A percentile compares a stretch with the other conserved stretches of the same genome.
Conservation (phyloP, 1,139 yeast species). For the Pichia kudriavzevii region DNA sequence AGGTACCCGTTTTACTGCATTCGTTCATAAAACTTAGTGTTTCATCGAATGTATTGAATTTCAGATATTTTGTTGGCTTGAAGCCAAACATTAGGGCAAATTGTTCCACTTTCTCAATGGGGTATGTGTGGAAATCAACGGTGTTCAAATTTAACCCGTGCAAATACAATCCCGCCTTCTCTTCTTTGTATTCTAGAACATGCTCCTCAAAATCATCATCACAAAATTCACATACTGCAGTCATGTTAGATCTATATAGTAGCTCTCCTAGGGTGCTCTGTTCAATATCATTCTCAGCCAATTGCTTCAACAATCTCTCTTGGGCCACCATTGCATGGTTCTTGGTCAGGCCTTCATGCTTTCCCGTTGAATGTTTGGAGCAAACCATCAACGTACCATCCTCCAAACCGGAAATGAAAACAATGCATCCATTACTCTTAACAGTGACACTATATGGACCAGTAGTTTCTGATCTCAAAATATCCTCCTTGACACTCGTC, state of each 20-base stretch:
- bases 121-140: slow-evolving; percentile 54
- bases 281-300: slow-evolving; percentile 34
- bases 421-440: slow-evolving; percentile 92
- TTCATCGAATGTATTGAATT: slow-evolving; percentile 32
- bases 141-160: slow-evolving; percentile 81
- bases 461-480: slow-evolving; percentile 38
- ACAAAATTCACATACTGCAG: slow-evolving; percentile 90
- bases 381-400: slow-evolving; percentile 76
- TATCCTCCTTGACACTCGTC: slow-evolving; percentile 41
- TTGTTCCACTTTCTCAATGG: slow-evolving; percentile 48
- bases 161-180: slow-evolving; percentile 72
- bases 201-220: slow-evolving; percentile 95
- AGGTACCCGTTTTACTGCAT: slow-evolving; percentile 63
- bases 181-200: slow-evolving; percentile 63
- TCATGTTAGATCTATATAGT: slow-evolving; percentile 46
- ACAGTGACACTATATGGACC: slow-evolving; percentile 81
- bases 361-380: slow-evolving; percentile 84
- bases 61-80: slow-evolving; percentile 42
- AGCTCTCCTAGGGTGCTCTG: slow-evolving; percentile 46
- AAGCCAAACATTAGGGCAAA: slow-evolving; percentile 76
- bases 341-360: slow-evolving; percentile 40
- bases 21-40: slow-evolving; percentile 47
- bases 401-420: slow-evolving; percentile 66
- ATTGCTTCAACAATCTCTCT: slow-evolving; percentile 45
- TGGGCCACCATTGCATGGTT: slow-evolving; percentile 80